phyloP scores from a whole-genome alignment of 371 early-diverging fungal species.

The Parasitella parasitica region DNA sequence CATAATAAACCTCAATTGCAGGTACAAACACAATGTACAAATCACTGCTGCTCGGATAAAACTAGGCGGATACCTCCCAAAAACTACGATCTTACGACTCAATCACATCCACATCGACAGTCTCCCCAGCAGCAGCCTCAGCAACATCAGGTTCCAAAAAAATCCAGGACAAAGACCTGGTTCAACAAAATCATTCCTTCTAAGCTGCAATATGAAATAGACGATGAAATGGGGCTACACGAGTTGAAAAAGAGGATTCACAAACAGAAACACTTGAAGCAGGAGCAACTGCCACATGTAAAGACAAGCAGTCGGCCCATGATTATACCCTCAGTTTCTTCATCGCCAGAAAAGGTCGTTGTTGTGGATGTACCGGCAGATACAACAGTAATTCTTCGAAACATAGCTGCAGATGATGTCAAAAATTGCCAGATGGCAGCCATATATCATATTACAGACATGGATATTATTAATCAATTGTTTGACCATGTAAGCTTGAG shows the following conservation, averaged over 20 bases:
- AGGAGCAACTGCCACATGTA: neutral
- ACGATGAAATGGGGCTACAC: too few relatives aligned
- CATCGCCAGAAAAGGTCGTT: neutral
- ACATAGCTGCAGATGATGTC: neutral
- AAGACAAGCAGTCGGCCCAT: neutral
- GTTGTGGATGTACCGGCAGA: neutral
- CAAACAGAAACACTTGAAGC: too few relatives aligned
- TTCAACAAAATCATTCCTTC: too few relatives aligned
- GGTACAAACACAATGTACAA: neutral
- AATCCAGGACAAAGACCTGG: too few relatives aligned
- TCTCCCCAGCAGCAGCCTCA: too few relatives aligned
- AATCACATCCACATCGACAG: too few relatives aligned
- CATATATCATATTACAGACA: neutral
- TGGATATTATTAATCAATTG: neutral
- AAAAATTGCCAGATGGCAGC: neutral
- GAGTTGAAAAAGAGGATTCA: too few relatives aligned
- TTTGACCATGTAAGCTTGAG: neutral
- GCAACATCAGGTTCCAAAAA: too few relatives aligned
- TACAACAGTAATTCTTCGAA: neutral
- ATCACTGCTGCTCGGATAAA: neutral
- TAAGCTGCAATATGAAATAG: too few relatives aligned
- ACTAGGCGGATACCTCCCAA: too few relatives aligned
- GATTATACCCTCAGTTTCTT: neutral
- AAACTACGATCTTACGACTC: too few relatives aligned
- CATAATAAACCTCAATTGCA: neutral